A percentile compares a stretch with the other conserved stretches of the same genome.
phyloP scores from a whole-genome alignment of 768 basidiomycete species.

The Boletus speciosus region DNA sequence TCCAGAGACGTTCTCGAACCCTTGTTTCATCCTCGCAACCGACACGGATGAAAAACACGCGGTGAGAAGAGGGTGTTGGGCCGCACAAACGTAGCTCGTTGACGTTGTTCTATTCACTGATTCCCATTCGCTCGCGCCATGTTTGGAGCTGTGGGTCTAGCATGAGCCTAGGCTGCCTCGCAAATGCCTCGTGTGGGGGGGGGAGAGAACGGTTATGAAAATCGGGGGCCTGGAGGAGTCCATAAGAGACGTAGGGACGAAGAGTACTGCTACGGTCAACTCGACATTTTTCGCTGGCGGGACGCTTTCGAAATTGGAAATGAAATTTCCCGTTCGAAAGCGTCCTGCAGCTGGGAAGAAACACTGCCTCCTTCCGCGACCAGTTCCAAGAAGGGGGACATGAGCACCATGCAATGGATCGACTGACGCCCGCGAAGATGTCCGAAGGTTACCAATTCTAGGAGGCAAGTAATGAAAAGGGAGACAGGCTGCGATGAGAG shows the following conservation, averaged over 20 bases:
- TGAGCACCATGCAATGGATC: not conserved
- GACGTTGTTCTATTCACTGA: not conserved
- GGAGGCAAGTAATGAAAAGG: not conserved
- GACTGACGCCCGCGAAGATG: slow-evolving; percentile 2
- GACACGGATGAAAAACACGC: slow-evolving; percentile 5
- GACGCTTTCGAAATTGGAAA: not conserved
- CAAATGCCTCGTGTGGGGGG: slow-evolving; percentile 20
- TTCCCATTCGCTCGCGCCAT: not conserved
- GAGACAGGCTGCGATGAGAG: not conserved
- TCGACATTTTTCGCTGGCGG: not conserved
- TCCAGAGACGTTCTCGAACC: slow-evolving; percentile 1
- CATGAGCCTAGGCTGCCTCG: slow-evolving; percentile 14
- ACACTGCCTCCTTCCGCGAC: not conserved
- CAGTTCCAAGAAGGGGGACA: not conserved
- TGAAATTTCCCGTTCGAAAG: not conserved
- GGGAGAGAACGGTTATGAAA: not conserved
- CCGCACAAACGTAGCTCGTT: not conserved
- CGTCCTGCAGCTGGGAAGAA: slow-evolving; percentile 6
- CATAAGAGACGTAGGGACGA: not conserved
- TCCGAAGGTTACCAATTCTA: not conserved
- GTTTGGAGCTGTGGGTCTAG: not conserved
- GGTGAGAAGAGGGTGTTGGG: not conserved
- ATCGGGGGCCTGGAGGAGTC: slow-evolving; percentile 3
- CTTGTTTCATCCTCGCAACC: slow-evolving; percentile 21
- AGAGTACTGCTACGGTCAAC: not conserved